Evolutionary conservation across 176 grass and related monocot genomes (phyloP).

Genomic region (Hyparrhenia diplandra): DNA sequence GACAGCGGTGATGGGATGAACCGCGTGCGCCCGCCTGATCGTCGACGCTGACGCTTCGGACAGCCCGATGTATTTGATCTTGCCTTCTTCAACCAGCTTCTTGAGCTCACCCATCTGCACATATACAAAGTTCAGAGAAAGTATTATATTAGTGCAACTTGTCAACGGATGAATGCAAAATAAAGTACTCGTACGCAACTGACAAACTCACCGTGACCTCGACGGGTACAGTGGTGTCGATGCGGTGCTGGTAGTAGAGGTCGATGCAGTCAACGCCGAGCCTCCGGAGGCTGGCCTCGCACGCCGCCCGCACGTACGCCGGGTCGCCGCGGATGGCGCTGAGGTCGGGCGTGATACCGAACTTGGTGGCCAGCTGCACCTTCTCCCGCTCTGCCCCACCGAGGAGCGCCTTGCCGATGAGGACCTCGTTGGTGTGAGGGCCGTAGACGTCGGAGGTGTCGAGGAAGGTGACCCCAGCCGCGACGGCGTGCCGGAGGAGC

Average conservation of each 20-base stretch:
- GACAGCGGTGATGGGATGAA: conserved; percentile 59
- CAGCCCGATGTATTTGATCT: conserved; percentile 58
- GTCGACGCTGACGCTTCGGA: conserved; percentile 51
- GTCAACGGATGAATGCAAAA: too few species aligned
- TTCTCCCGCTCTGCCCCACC: conserved; percentile 2
- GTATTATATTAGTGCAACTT: too few species aligned
- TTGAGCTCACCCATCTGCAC: conserved; percentile 43
- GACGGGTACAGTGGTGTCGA: conserved; percentile 39
- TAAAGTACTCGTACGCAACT: too few species aligned
- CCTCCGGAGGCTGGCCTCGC: conserved; percentile 39
- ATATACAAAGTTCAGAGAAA: too few species aligned
- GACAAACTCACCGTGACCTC: conserved; percentile 49
- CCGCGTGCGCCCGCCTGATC: conserved; percentile 53
- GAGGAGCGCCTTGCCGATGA: conserved; percentile 46
- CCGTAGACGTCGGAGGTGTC: conserved; percentile 50
- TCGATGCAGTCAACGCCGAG: conserved; percentile 55
- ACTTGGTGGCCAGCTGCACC: conserved; percentile 51
- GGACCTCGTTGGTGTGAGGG: conserved; percentile 32
- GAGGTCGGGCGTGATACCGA: conserved; percentile 12
- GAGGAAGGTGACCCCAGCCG: conserved; percentile 39
- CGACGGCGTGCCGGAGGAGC: conserved; percentile 33
- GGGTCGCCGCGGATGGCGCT: conserved; percentile 30
- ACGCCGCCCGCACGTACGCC: conserved; percentile 37
- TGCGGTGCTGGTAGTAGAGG: conserved; percentile 62
- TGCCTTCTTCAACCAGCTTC: conserved; percentile 55